Evolutionary conservation across 2,329 filamentous ascomycete genomes (phyloP).

Genomic region (Aspergillus costaricaensis): DNA sequence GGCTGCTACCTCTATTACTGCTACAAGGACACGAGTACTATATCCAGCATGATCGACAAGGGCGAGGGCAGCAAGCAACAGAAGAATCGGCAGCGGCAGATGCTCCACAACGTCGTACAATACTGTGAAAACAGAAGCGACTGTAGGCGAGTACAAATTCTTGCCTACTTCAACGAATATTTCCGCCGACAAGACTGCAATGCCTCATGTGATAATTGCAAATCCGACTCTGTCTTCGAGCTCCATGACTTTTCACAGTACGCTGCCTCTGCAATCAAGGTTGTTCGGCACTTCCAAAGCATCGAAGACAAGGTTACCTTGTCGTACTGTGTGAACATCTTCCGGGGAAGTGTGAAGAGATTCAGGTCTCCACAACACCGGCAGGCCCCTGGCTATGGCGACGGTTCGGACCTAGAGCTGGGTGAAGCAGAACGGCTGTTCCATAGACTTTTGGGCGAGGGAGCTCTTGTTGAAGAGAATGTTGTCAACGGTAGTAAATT

Average conservation of each 20-base stretch:
- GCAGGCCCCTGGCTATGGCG: constrained; percentile 62
- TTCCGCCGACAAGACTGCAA: constrained; percentile 74
- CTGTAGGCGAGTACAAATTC: constrained; percentile 82
- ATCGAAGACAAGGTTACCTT: constrained; percentile 64
- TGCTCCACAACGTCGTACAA: constrained; percentile 81
- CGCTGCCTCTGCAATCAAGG: constrained; percentile 68
- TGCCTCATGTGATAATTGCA: constrained; percentile 85
- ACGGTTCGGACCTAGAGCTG: constrained; percentile 68
- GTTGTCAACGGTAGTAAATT: constrained; percentile 66
- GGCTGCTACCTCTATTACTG: constrained; percentile 89
- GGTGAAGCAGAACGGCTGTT: constrained; percentile 84
- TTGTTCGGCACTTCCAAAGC: constrained; percentile 60
- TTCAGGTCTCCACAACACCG: constrained; percentile 56
- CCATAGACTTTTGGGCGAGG: constrained; percentile 70
- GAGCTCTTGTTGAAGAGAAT: constrained; percentile 72
- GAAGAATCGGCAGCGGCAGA: constrained; percentile 78
- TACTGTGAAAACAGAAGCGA: constrained; percentile 89
- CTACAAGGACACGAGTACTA: constrained; percentile 71
- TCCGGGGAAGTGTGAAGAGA: constrained; percentile 69
- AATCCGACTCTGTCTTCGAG: constrained; percentile 69
- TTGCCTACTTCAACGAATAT: constrained; percentile 90
- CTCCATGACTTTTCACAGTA: constrained; percentile 74
- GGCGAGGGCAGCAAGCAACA: constrained; percentile 75
- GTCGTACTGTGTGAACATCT: constrained; percentile 78
- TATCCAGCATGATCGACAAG: constrained; percentile 81